Evolutionary conservation across 176 grass and related monocot genomes (phyloP).

Genomic region (Themeda triandra): DNA sequence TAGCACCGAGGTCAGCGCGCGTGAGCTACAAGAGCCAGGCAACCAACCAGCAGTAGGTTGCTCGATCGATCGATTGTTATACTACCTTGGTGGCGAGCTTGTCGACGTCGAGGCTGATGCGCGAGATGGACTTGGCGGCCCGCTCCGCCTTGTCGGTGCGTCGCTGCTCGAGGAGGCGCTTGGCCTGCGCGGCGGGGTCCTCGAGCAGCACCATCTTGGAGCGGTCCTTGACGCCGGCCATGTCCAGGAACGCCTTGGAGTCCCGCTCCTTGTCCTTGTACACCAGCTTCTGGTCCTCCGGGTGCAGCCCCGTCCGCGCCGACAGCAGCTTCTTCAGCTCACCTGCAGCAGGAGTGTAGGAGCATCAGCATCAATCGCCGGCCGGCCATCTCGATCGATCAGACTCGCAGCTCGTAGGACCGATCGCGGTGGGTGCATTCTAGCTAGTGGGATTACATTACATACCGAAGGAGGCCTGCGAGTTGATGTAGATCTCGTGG

Average conservation of each 20-base stretch:
- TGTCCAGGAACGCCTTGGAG: conserved; percentile 80
- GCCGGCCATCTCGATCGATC: not conserved
- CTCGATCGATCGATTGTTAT: not conserved
- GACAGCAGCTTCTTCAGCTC: conserved; percentile 93
- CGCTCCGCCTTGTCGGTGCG: conserved; percentile 65
- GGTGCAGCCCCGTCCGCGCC: conserved; percentile 65
- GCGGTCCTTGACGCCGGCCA: conserved; percentile 76
- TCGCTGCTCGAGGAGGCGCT: conserved; percentile 70
- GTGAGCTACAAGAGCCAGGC: not conserved
- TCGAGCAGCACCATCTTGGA: conserved; percentile 81
- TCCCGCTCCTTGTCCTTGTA: conserved; percentile 91
- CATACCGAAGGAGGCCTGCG: conserved; percentile 91
- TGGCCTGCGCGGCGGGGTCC: conserved; percentile 75
- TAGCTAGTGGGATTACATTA: not conserved
- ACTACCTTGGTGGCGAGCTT: conserved; percentile 75
- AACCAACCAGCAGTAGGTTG: not conserved
- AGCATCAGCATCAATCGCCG: not conserved
- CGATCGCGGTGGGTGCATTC: not conserved
- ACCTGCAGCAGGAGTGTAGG: conserved; percentile 32
- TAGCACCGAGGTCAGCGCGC: not conserved
- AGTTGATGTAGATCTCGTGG: conserved; percentile 97
- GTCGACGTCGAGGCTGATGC: conserved; percentile 71
- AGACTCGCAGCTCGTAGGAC: not conserved
- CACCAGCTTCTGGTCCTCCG: conserved; percentile 78
- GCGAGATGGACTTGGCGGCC: conserved; percentile 64